A percentile compares a stretch with the other conserved stretches of the same genome.
Evolutionary conservation across 345 rosid genomes (phyloP).

Genomic region (Geranium rotundifolium): DNA sequence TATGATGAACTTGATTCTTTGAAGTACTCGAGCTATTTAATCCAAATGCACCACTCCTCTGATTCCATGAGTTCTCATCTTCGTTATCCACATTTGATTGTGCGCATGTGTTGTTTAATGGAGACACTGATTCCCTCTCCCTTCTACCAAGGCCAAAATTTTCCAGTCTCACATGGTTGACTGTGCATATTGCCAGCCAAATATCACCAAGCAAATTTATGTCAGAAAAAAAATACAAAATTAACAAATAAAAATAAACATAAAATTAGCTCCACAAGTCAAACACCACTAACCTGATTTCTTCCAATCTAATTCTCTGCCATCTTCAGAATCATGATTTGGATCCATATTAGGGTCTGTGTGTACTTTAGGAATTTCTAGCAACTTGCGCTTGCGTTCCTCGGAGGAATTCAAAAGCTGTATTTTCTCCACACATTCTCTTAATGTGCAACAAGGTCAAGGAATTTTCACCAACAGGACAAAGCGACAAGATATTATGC

Average conservation of each 20-base stretch:
- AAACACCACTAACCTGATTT: constrained; percentile 35
- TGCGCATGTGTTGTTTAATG: constrained; percentile 1
- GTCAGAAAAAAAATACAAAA: not conserved
- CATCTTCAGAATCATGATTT: constrained; percentile 34
- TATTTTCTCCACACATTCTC: constrained; percentile 72
- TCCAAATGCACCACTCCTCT: constrained; percentile 11
- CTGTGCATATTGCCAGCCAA: constrained; percentile 22
- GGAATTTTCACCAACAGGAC: constrained; percentile 21
- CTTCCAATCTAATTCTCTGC: constrained; percentile 25
- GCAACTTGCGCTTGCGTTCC: constrained; percentile 57
- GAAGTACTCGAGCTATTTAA: constrained; percentile 11
- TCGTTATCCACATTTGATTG: constrained; percentile 1
- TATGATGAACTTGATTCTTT: constrained; percentile 21
- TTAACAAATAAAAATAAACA: constrained; percentile 1
- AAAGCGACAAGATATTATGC: constrained; percentile 3
- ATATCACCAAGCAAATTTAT: constrained; percentile 2
- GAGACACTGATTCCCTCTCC: constrained; percentile 17
- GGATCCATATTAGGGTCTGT: constrained; percentile 51
- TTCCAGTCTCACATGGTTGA: constrained; percentile 15
- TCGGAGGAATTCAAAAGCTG: constrained; percentile 59
- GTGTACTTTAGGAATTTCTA: constrained; percentile 57
- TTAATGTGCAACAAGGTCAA: constrained; percentile 66
- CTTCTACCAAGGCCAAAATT: constrained; percentile 20
- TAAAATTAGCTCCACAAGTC: constrained; percentile 12
- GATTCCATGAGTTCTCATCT: constrained; percentile 9